A percentile compares a stretch with the other conserved stretches of the same genome.
Conservation (phyloP, 1,284 basidiomycete genomes). For the Anthracocystis walkeri region DNA sequence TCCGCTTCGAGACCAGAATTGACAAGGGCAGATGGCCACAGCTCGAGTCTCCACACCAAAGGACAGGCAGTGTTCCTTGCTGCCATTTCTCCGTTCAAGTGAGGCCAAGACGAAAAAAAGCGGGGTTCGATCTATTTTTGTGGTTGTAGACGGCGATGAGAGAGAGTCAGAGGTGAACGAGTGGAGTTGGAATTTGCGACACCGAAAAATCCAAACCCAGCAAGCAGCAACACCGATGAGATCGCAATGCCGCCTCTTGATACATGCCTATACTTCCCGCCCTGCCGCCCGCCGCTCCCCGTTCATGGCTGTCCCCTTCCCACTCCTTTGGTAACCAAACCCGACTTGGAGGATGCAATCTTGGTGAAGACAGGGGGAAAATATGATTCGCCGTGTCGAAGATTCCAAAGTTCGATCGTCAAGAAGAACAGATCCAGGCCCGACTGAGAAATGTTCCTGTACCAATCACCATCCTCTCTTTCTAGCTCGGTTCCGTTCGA, state of each 20-base stretch:
- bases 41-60: not conserved
- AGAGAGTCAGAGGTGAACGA: not conserved
- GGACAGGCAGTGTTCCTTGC: no score
- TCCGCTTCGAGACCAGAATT: not conserved
- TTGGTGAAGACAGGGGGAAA: not conserved
- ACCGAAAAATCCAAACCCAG: constrained; percentile 28
- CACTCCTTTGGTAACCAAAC: not conserved
- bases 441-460: not conserved
- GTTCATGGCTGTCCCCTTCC: not conserved
- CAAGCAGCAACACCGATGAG: constrained; percentile 8
- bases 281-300: constrained; percentile 13
- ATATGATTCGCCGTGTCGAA: constrained; percentile 16
- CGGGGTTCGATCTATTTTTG: not conserved
- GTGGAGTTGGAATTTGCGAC: constrained; percentile 17
- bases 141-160: constrained; percentile 1
- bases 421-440: not conserved
- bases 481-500: not conserved
- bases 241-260: constrained; percentile 6
- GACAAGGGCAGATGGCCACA: not conserved
- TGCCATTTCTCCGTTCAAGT: not conserved
- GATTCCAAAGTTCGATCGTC: constrained; percentile 1
- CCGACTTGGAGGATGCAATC: no score
- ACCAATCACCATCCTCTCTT: not conserved
- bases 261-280: constrained; percentile 7
- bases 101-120: not conserved